These are phyloP conservation scores for Phytopythium kandeliae DNA, from an alignment of 352 stramenopile genomes.

Conservation along the genomic window DNA sequence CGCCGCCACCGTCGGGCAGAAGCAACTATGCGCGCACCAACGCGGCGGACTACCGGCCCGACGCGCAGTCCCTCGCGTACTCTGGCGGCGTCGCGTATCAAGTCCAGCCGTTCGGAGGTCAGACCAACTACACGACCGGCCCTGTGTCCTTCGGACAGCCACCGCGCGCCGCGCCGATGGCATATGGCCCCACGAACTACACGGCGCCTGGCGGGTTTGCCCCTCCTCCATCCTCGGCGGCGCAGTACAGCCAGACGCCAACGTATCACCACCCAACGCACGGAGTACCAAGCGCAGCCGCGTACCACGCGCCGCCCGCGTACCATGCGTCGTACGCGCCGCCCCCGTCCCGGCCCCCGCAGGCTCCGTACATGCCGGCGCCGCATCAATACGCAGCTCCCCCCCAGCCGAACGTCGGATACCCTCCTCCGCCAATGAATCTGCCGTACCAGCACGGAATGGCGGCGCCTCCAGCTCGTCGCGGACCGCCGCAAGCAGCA, in stretches of 20 bases:
- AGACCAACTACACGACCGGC: conserved; percentile 47
- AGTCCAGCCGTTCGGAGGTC: conserved; percentile 32
- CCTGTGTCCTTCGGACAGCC: conserved; percentile 9
- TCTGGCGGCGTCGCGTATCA: conserved; percentile 18
- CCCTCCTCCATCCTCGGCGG: conserved; percentile 12
- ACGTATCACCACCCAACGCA: conserved; percentile 22
- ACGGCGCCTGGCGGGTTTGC: conserved; percentile 19
- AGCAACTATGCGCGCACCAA: background rate
- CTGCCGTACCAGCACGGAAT: conserved; percentile 3
- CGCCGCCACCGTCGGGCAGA: background rate
- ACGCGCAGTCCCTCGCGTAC: conserved; percentile 5
- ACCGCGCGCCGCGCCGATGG: conserved; percentile 7
- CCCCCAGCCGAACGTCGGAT: conserved; percentile 6
- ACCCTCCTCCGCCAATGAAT: conserved; percentile 2
- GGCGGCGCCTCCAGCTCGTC: background rate
- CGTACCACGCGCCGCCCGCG: conserved; percentile 22
- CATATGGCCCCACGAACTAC: conserved; percentile 36
- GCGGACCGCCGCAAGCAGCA: conserved; percentile 11
- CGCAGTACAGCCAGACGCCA: conserved; percentile 17
- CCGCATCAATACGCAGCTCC: conserved; percentile 22
- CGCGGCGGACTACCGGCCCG: conserved; percentile 2
- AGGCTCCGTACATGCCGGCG: conserved; percentile 9
- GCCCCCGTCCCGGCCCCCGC: conserved; percentile 12
- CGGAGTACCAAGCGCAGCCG: conserved; percentile 6
- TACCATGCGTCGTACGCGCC: conserved; percentile 24